These are phyloP conservation scores for Pisolithus marmoratus DNA, from an alignment of 768 basidiomycete genomes.

Conservation along the genomic window DNA sequence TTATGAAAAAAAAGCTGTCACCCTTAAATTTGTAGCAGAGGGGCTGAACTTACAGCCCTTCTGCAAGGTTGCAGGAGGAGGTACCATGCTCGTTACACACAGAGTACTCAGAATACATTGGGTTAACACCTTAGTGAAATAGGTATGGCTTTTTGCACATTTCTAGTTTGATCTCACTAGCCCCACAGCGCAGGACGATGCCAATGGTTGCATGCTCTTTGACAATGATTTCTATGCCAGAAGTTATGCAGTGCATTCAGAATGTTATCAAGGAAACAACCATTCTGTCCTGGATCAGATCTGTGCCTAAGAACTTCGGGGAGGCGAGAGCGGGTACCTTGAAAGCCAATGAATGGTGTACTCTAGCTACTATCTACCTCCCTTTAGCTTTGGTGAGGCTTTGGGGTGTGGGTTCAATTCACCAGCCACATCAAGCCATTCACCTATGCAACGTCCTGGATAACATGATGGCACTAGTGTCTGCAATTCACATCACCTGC, in stretches of 20 bases:
- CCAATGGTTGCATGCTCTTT: background rate
- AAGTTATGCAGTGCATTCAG: background rate
- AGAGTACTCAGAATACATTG: background rate
- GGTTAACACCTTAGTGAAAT: background rate
- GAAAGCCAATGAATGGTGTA: constrained; percentile 35
- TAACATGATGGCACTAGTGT: constrained; percentile 28
- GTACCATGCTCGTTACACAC: too few relatives aligned
- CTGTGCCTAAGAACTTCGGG: constrained; percentile 20
- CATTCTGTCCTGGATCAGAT: constrained; percentile 8
- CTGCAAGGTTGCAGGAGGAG: background rate
- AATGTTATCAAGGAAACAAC: background rate
- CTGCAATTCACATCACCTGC: constrained; percentile 19
- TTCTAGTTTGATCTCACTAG: background rate
- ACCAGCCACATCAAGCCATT: background rate
- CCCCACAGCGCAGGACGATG: background rate
- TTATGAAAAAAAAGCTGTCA: background rate
- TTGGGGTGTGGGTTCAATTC: constrained; percentile 17
- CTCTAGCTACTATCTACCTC: constrained; percentile 24
- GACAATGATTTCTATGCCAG: background rate
- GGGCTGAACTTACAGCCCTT: background rate
- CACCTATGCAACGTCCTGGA: constrained; percentile 7
- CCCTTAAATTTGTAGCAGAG: background rate
- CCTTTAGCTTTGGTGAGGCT: constrained; percentile 29
- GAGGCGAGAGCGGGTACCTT: constrained; percentile 22
- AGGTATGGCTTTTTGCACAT: background rate